Evolutionary conservation across 1,139 yeast species (phyloP), one percentile per base, ranked within the genome.

Genomic region (Sugiyamaella grinbergsii): DNA sequence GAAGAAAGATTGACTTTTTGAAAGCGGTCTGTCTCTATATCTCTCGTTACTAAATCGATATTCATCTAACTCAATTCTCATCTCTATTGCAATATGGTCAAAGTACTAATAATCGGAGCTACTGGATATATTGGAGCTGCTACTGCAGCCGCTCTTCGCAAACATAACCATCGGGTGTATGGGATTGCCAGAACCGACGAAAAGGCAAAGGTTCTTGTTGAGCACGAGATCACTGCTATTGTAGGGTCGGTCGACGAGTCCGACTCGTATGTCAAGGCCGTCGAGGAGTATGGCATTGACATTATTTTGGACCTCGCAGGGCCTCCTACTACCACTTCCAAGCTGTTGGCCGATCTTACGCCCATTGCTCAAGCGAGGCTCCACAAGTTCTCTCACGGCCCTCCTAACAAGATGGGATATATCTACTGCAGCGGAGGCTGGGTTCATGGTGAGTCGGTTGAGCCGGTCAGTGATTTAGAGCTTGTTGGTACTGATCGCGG

Each of bases 31-130:
- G n/a, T n/a, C n/a, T n/a, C n/a, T n/a, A n/a, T n/a, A n/a, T n/a
- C n/a, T n/a, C n/a, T n/a, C n/a, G n/a, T n/a, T n/a, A n/a, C n/a
- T n/a, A n/a, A n/a, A n/a, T n/a, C n/a, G n/a, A 26, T 26, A 26
- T 8, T 26, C 11, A 26, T 26, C 8, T 26, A 26, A 26, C 11
- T 26, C 29, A 8, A 26, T 29, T 10, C 15, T 29, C 33, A 29
- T 4, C 15, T 29, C 15, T 11, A 8, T 29, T 13, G 33, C 11
- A 13, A 13, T n/a, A 43, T 43, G 47, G 47, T 43, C 16, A 54
- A 50, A 40, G 51, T 53, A 3, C 49, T 54, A 29, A 37, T 56
- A 18, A 45, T 54, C 43, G 59, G 59, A 3, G 58, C 58, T n/a
- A 37, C 55, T 20, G 59, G 58, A 4, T 54, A 50, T 26, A 51